Conservation (phyloP, 257 asterid genomes). For the Ocimum tenuiflorum region DNA sequence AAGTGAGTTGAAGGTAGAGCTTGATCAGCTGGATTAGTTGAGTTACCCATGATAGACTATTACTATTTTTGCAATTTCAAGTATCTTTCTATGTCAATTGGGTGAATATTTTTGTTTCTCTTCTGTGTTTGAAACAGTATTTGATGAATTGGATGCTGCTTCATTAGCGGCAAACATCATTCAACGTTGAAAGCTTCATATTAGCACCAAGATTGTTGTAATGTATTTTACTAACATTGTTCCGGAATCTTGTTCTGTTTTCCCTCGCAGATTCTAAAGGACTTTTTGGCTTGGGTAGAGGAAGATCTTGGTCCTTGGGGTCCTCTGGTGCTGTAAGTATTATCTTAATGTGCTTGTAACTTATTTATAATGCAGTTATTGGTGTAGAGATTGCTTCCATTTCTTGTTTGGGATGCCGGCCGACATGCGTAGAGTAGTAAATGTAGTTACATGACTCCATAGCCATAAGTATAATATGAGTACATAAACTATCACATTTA, state of each 20-base stretch:
- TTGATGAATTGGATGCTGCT: not conserved
- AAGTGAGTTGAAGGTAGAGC: not conserved
- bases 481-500: not conserved
- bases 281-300: constrained; percentile 73
- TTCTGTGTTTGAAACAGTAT: not conserved
- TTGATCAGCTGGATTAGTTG: not conserved
- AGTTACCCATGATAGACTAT: not conserved
- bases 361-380: not conserved
- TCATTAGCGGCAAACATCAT: not conserved
- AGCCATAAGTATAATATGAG: not conserved
- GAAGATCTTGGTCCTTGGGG: constrained; percentile 96
- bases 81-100: not conserved
- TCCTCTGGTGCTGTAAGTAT: constrained; percentile 83
- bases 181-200: not conserved
- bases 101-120: not conserved
- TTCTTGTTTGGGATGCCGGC: constrained; percentile 5
- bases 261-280: constrained; percentile 49
- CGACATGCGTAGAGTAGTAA: not conserved
- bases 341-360: not conserved
- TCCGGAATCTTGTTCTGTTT: constrained; percentile 10
- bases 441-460: not conserved
- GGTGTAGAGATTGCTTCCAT: not conserved
- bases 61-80: not conserved
- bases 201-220: constrained; percentile 1
- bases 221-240: not conserved